A percentile compares a stretch with the other conserved stretches of the same genome.
Evolutionary conservation across 2,329 filamentous ascomycete genomes (phyloP).

Genomic region (Scedosporium apiospermum): DNA sequence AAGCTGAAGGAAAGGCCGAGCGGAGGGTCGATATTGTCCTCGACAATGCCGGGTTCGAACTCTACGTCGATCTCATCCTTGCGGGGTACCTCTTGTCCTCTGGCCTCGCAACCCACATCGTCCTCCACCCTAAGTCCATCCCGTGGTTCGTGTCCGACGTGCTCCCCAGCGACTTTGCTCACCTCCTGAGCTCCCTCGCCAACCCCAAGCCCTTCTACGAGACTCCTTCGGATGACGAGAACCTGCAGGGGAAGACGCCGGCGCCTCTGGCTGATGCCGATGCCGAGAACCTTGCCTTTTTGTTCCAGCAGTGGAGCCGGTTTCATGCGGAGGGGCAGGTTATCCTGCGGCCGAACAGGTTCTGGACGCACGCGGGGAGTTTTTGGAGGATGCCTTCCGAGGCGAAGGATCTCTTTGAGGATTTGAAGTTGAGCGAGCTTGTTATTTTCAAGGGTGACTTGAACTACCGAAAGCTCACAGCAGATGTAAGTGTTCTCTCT

Average conservation of each 20-base stretch:
- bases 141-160: constrained; percentile 99
- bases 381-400: constrained; percentile 77
- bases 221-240: constrained; percentile 59
- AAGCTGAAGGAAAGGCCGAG: constrained; percentile 53
- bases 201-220: constrained; percentile 73
- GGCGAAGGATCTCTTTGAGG: constrained; percentile 59
- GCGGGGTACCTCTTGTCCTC: constrained; percentile 82
- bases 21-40: constrained; percentile 87
- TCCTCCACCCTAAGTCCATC: constrained; percentile 88
- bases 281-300: constrained; percentile 55
- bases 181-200: constrained; percentile 72
- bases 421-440: constrained; percentile 74
- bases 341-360: constrained; percentile 70
- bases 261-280: constrained; percentile 59
- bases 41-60: constrained; percentile 94
- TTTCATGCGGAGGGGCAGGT: constrained; percentile 80
- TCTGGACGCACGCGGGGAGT: constrained; percentile 83
- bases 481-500: constrained; percentile 55
- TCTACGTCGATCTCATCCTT: constrained; percentile 89
- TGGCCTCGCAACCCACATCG: constrained; percentile 74
- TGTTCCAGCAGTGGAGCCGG: constrained; percentile 73
- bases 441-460: constrained; percentile 96
- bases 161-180: constrained; percentile 71
- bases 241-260: constrained; percentile 45
- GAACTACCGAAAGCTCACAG: constrained; percentile 89